Conservation (phyloP, 2,329 filamentous ascomycete species). For the Claviceps monticola region DNA sequence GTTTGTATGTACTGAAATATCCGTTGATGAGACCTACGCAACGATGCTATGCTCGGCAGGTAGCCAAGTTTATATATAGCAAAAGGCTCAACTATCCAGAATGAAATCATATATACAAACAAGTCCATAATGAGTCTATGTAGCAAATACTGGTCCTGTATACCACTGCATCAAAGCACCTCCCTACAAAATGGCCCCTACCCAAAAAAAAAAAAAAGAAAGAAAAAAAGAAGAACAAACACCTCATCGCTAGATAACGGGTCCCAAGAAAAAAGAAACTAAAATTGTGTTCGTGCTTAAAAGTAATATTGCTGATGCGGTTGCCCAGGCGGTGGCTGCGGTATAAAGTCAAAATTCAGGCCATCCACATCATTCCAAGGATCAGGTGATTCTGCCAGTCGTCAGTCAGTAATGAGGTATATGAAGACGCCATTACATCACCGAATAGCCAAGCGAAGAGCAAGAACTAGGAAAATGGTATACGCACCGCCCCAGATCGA, state of each 20-base stretch:
- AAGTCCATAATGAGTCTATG: too few relatives aligned
- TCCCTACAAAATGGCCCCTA: background rate
- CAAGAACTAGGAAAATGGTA: background rate
- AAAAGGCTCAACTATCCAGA: too few relatives aligned
- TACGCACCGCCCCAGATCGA: constrained; percentile 52
- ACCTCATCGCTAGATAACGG: background rate
- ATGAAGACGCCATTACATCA: too few relatives aligned
- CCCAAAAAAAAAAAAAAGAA: background rate
- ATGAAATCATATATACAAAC: too few relatives aligned
- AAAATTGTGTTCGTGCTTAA: constrained; percentile 13
- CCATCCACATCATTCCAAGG: constrained; percentile 41
- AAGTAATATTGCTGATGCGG: constrained; percentile 46
- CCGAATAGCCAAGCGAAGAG: background rate
- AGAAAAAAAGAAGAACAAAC: background rate
- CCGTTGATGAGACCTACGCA: too few relatives aligned
- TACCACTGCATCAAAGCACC: too few relatives aligned
- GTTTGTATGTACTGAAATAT: too few relatives aligned
- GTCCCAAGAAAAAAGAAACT: background rate
- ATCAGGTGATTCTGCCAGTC: constrained; percentile 40
- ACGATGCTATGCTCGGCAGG: too few relatives aligned
- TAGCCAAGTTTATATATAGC: too few relatives aligned
- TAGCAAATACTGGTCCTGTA: too few relatives aligned
- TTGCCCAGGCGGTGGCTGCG: constrained; percentile 44
- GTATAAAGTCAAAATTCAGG: constrained; percentile 47
- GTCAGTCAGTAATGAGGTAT: background rate